phyloP scores from a whole-genome alignment of 169 alveolate genomes.

The Plasmodium billcollinsi region DNA sequence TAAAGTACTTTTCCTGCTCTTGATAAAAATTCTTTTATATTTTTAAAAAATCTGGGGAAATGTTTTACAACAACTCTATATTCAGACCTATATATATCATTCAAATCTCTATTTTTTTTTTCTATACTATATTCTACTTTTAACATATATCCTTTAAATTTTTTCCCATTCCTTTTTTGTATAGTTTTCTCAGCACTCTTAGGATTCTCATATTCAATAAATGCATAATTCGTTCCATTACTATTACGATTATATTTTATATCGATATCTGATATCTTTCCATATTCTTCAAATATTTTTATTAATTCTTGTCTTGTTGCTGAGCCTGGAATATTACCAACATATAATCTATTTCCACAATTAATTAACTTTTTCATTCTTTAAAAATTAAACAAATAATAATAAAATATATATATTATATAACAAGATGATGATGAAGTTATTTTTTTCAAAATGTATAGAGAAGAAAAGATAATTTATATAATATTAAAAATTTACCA shows the following conservation, averaged over 20 bases:
- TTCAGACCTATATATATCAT: slow-evolving; percentile 22
- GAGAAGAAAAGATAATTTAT: too few relatives aligned
- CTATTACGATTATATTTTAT: slow-evolving; percentile 32
- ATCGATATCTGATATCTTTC: slow-evolving; percentile 28
- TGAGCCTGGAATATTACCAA: slow-evolving; percentile 49
- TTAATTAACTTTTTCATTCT: slow-evolving; percentile 3
- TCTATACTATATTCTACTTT: slow-evolving; percentile 40
- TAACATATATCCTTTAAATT: slow-evolving; percentile 21
- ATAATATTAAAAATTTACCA: too few relatives aligned
- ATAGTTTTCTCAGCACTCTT: slow-evolving; percentile 40
- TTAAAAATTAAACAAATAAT: too few relatives aligned
- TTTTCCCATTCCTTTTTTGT: slow-evolving; percentile 14
- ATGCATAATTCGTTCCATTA: slow-evolving; percentile 46
- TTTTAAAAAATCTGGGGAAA: slow-evolving; percentile 3
- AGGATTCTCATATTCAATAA: slow-evolving; percentile 19
- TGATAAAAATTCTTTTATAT: slow-evolving; percentile 4
- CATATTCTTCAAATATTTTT: slow-evolving; percentile 23
- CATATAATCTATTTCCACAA: slow-evolving; percentile 20
- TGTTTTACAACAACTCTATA: slow-evolving; percentile 34
- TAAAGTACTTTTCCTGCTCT: slow-evolving; percentile 35
- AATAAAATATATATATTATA: not conserved
- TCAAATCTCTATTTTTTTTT: slow-evolving; percentile 16
- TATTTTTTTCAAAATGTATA: too few relatives aligned
- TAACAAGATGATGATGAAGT: not conserved
- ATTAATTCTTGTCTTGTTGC: slow-evolving; percentile 20